Evolutionary conservation across 495 filamentous ascomycete species (phyloP).

Genomic region (Apiosordaria backusii): DNA sequence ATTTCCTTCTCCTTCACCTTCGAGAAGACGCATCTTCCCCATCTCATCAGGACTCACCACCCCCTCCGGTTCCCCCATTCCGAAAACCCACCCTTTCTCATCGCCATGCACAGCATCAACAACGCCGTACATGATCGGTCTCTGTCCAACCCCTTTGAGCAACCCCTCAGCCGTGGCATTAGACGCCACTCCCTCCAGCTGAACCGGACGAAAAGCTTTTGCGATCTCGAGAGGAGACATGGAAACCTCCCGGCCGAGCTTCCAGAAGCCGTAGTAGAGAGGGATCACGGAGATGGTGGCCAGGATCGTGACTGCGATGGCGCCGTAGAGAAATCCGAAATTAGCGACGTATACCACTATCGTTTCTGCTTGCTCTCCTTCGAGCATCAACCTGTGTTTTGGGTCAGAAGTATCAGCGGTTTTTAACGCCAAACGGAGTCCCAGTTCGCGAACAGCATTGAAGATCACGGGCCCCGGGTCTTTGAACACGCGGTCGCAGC

Average conservation of each 20-base stretch:
- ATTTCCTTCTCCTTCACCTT: too few relatives aligned
- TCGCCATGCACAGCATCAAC: conserved; percentile 9
- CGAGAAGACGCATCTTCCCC: too few relatives aligned
- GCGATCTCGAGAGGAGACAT: conserved; percentile 35
- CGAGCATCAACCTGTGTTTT: background rate
- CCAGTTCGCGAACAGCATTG: background rate
- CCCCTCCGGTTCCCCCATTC: conserved; percentile 11
- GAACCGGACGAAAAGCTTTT: conserved; percentile 28
- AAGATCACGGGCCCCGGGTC: background rate
- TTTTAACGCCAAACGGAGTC: background rate
- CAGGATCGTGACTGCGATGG: conserved; percentile 9
- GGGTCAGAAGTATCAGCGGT: background rate
- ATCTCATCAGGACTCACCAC: background rate
- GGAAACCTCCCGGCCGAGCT: conserved; percentile 27
- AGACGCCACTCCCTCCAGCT: conserved; percentile 23
- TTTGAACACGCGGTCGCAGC: background rate
- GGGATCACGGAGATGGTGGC: conserved; percentile 19
- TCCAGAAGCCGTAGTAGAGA: conserved; percentile 32
- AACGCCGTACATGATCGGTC: conserved; percentile 1
- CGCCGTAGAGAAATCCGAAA: conserved; percentile 7
- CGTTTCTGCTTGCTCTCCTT: background rate
- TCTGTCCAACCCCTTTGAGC: conserved; percentile 7
- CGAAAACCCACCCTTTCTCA: conserved; percentile 5
- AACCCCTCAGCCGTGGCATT: conserved; percentile 21
- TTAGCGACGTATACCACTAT: conserved; percentile 4